A percentile compares a stretch with the other conserved stretches of the same genome.
These are phyloP conservation scores for Basipetospora sp. DNA, from an alignment of 2,329 filamentous ascomycete genomes.

Conservation along the genomic window DNA sequence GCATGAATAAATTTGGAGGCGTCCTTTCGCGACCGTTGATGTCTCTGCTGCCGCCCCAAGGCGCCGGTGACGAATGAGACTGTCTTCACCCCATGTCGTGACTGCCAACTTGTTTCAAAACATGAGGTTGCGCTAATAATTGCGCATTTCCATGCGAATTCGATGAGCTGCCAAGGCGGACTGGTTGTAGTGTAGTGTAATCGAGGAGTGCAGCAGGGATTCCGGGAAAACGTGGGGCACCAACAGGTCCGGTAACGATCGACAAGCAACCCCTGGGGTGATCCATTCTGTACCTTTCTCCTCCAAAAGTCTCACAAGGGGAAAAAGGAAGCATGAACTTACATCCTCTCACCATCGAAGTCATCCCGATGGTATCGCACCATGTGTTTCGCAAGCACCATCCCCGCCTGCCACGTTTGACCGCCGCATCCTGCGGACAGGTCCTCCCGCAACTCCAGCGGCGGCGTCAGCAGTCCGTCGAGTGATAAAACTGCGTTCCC, in stretches of 20 bases:
- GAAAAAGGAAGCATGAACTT: slow-evolving; percentile 20
- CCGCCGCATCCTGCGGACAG: slow-evolving; percentile 79
- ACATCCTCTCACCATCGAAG: slow-evolving; percentile 59
- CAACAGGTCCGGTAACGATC: neutral
- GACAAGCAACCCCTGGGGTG: too few species aligned
- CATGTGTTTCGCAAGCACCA: slow-evolving; percentile 77
- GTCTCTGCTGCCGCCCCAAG: too few species aligned
- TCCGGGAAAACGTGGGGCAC: neutral
- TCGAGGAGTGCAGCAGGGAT: too few species aligned
- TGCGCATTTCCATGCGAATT: too few species aligned
- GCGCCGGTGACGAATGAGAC: too few species aligned
- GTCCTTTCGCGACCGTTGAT: too few species aligned
- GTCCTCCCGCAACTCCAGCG: slow-evolving; percentile 71
- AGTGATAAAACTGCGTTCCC: slow-evolving; percentile 45
- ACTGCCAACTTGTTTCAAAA: too few species aligned
- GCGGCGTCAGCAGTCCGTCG: slow-evolving; percentile 54
- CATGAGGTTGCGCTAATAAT: too few species aligned
- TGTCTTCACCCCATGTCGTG: too few species aligned
- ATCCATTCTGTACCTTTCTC: neutral
- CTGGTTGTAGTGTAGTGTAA: too few species aligned
- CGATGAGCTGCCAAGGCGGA: too few species aligned
- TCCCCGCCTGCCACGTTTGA: slow-evolving; percentile 85
- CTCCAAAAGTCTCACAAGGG: slow-evolving; percentile 6
- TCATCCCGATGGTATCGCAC: slow-evolving; percentile 54
- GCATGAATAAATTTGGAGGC: too few species aligned